Conservation (phyloP, 2,329 filamentous ascomycete species). For the Talaromyces sp. region DNA sequence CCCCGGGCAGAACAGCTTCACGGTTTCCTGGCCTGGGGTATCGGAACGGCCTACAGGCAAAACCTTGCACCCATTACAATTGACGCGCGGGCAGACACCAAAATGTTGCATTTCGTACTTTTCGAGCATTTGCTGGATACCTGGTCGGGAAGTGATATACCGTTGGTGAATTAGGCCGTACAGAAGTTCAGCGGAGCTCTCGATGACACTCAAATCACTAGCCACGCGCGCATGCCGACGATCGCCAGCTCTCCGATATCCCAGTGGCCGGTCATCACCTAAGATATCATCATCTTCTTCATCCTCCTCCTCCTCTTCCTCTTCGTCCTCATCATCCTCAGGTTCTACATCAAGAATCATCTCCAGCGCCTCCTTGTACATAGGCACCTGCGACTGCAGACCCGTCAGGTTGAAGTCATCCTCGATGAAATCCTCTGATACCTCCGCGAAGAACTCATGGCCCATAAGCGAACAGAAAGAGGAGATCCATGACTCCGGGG, state of each 20-base stretch:
- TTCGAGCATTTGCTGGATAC: conserved; percentile 98
- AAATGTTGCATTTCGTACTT: conserved; percentile 98
- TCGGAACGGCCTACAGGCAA: conserved; percentile 92
- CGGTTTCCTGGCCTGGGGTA: conserved; percentile 93
- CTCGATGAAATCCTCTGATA: conserved; percentile 98
- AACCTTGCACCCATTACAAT: conserved; percentile 87
- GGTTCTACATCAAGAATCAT: conserved; percentile 99
- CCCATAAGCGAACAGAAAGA: conserved; percentile 94
- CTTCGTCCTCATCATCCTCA: conserved; percentile 74
- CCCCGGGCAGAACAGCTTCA: conserved; percentile 96
- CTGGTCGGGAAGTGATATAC: conserved; percentile 93
- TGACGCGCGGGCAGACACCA: conserved; percentile 89
- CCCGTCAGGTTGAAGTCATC: conserved; percentile 99
- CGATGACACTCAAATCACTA: conserved; percentile 91
- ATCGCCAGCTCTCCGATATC: conserved; percentile 59
- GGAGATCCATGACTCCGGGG: conserved; percentile 91
- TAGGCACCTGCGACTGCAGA: conserved; percentile 89
- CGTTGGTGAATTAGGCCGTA: conserved; percentile 98
- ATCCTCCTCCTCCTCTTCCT: conserved; percentile 68
- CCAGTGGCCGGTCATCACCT: conserved; percentile 54
- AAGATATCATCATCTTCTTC: conserved; percentile 71
- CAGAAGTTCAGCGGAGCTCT: conserved; percentile 95
- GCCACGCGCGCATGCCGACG: conserved; percentile 83
- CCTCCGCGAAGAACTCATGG: conserved; percentile 98
- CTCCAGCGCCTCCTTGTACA: conserved; percentile 99